phyloP scores from a whole-genome alignment of 805 yeast genomes.

The Yamadazyma paraphyllophila region DNA sequence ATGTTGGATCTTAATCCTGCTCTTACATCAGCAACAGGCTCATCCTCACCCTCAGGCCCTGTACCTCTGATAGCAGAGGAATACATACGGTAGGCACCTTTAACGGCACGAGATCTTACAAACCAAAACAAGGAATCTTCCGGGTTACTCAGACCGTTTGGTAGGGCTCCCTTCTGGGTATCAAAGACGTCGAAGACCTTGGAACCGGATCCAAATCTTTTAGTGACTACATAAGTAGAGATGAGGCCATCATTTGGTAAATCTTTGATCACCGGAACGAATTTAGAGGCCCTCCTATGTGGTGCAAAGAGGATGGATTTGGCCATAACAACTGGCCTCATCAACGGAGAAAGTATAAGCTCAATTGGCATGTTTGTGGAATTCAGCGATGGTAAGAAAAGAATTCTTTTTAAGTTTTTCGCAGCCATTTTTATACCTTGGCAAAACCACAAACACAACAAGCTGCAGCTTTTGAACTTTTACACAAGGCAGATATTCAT shows the following conservation, averaged over 20 bases:
- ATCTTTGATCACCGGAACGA: slow-evolving; percentile 53
- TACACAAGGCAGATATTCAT: too few relatives aligned
- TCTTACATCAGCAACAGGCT: slow-evolving; percentile 56
- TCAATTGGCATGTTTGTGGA: slow-evolving; percentile 52
- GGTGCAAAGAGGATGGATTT: slow-evolving; percentile 54
- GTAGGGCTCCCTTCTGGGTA: slow-evolving; percentile 35
- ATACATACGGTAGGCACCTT: slow-evolving; percentile 63
- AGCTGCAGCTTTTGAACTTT: background rate
- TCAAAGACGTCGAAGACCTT: slow-evolving; percentile 55
- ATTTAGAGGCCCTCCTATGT: slow-evolving; percentile 55
- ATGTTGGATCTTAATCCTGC: slow-evolving; percentile 64
- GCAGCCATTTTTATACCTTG: slow-evolving; percentile 3
- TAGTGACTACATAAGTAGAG: slow-evolving; percentile 47
- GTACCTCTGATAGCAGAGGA: slow-evolving; percentile 39
- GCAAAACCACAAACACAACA: background rate
- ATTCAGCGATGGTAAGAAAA: background rate
- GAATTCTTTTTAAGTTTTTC: background rate
- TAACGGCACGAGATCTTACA: slow-evolving; percentile 62
- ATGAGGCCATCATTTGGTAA: slow-evolving; percentile 28
- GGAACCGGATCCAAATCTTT: slow-evolving; percentile 61
- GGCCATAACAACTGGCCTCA: slow-evolving; percentile 58
- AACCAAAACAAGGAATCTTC: slow-evolving; percentile 49
- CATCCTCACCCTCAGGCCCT: slow-evolving; percentile 49
- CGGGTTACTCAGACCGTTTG: slow-evolving; percentile 43
- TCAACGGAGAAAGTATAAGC: slow-evolving; percentile 53